Evolutionary conservation across 2,329 filamentous ascomycete genomes (phyloP).

Genomic region (Aspergillus texensis): DNA sequence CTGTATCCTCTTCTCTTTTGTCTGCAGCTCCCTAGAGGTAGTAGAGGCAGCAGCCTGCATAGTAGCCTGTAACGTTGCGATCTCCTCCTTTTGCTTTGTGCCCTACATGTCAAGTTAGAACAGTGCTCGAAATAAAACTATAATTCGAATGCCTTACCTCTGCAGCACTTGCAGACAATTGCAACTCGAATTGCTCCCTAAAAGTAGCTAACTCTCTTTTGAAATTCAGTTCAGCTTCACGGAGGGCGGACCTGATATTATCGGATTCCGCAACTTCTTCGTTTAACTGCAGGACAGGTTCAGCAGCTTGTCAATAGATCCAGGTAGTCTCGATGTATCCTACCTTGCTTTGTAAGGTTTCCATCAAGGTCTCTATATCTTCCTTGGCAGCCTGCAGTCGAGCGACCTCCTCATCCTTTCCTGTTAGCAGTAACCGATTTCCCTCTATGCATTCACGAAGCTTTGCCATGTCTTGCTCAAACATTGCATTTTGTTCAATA

Average conservation of each 20-base stretch:
- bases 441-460: conserved; percentile 27
- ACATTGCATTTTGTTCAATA: conserved; percentile 22
- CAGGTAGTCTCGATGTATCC: conserved; percentile 11
- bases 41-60: conserved; percentile 30
- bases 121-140: neutral
- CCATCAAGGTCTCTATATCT: conserved; percentile 18
- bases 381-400: conserved; percentile 26
- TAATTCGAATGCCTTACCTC: conserved; percentile 24
- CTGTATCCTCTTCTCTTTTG: conserved; percentile 34
- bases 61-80: conserved; percentile 25
- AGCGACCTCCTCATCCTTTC: conserved; percentile 31
- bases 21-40: conserved; percentile 31
- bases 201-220: conserved; percentile 24
- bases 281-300: conserved; percentile 24
- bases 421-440: conserved; percentile 18
- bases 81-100: conserved; percentile 28
- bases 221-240: conserved; percentile 24
- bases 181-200: conserved; percentile 23
- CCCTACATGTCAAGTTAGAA: conserved; percentile 17
- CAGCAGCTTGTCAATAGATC: conserved; percentile 2
- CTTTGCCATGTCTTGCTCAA: conserved; percentile 30
- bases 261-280: conserved; percentile 26
- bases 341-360: conserved; percentile 28
- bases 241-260: conserved; percentile 23
- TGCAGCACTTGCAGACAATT: conserved; percentile 21